Evolutionary conservation across 2,329 filamentous ascomycete species (phyloP).

Genomic region (Colletotrichum sp.): DNA sequence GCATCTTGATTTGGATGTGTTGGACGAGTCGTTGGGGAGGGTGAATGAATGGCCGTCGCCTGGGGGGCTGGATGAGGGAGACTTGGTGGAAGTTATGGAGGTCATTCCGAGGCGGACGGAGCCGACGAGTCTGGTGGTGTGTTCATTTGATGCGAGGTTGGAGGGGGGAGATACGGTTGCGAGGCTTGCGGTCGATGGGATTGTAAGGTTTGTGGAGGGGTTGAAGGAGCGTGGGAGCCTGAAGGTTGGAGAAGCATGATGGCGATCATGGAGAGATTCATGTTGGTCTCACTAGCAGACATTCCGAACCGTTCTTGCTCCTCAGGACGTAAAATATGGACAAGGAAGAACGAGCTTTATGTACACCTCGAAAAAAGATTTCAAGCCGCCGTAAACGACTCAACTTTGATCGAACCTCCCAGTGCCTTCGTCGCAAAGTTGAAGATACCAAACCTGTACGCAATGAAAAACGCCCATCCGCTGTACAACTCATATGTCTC

Average conservation of each 20-base stretch:
- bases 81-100: background rate
- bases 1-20: background rate
- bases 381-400: slow-evolving; percentile 27
- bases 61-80: background rate
- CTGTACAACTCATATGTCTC: slow-evolving; percentile 39
- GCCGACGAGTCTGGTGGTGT: background rate
- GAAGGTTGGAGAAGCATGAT: fast-evolving
- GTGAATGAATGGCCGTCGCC: background rate
- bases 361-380: fast-evolving
- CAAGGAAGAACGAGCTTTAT: background rate
- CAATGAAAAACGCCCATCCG: slow-evolving; percentile 53
- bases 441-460: slow-evolving; percentile 54
- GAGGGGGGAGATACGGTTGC: background rate
- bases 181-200: background rate
- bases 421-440: slow-evolving; percentile 50
- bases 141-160: background rate
- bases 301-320: too few relatives aligned
- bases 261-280: fast-evolving
- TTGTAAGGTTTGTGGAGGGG: background rate
- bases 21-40: background rate
- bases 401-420: slow-evolving; percentile 41
- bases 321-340: too few relatives aligned
- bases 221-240: background rate
- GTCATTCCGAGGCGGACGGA: background rate
- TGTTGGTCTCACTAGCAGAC: too few relatives aligned